Evolutionary conservation across 2,329 filamentous ascomycete species (phyloP).

Genomic region (Elsinoe australis): DNA sequence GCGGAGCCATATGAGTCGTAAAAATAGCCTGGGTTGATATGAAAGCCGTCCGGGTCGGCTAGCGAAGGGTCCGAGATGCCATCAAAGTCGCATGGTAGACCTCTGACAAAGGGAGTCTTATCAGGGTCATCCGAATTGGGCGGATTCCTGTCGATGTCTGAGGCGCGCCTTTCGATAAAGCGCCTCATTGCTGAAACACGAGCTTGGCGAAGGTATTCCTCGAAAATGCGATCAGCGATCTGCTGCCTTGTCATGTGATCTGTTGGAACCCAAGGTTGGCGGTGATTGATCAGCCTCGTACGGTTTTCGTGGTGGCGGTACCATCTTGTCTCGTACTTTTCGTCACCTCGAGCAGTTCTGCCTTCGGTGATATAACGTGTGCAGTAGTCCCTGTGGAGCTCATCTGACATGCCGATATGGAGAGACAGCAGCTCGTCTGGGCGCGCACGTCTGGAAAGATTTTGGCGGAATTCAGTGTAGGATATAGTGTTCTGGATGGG

Average conservation of each 20-base stretch:
- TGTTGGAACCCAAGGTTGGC: constrained; percentile 9
- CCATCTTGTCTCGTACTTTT: not conserved
- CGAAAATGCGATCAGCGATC: constrained; percentile 1
- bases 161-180: not conserved
- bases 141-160: not conserved
- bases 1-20: no score
- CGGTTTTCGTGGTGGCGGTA: constrained; percentile 5
- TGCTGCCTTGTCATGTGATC: constrained; percentile 9
- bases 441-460: not conserved
- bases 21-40: no score
- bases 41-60: no score
- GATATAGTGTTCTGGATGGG: not conserved
- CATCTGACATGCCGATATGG: not conserved
- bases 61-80: no score
- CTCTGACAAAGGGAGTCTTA: not conserved
- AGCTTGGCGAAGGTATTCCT: not conserved
- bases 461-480: constrained; percentile 3
- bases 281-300: not conserved
- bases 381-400: constrained; percentile 5
- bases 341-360: not conserved
- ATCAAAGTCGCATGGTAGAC: not conserved
- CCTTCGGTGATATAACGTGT: not conserved
- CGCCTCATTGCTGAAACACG: not conserved
- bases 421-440: constrained; percentile 1
- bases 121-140: not conserved